Conservation (phyloP, 2,329 filamentous ascomycete species). For the Ceratocystis destructans region DNA sequence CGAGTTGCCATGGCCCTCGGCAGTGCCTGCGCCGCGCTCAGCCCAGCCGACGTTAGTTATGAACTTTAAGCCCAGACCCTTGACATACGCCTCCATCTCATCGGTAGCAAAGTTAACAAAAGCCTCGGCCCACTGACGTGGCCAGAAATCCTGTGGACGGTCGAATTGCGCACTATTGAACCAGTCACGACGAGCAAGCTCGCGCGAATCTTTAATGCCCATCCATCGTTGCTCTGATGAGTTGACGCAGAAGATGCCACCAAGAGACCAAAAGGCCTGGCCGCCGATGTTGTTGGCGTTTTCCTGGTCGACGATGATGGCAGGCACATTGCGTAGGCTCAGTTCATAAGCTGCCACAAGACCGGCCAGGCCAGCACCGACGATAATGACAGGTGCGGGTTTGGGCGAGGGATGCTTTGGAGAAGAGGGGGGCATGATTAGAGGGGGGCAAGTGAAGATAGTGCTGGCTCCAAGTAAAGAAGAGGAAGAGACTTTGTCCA, state of each 20-base stretch:
- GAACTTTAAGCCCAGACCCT: constrained; percentile 39
- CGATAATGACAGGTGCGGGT: constrained; percentile 36
- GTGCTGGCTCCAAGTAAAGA: neutral
- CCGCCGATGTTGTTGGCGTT: constrained; percentile 43
- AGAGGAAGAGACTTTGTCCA: neutral
- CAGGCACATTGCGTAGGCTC: constrained; percentile 35
- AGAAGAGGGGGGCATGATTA: neutral
- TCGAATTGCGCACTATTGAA: constrained; percentile 44
- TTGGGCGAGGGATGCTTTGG: constrained; percentile 11
- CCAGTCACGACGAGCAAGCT: constrained; percentile 47
- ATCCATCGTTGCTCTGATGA: constrained; percentile 42
- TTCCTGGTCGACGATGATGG: constrained; percentile 45
- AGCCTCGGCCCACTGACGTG: constrained; percentile 46
- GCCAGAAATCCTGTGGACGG: constrained; percentile 43
- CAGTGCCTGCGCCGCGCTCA: constrained; percentile 42
- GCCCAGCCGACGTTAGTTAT: constrained; percentile 46
- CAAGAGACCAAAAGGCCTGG: constrained; percentile 51
- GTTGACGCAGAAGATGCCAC: constrained; percentile 47
- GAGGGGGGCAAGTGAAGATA: neutral
- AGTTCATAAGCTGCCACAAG: constrained; percentile 47
- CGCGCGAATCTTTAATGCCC: constrained; percentile 44
- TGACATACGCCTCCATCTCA: constrained; percentile 45
- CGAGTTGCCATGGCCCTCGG: constrained; percentile 47
- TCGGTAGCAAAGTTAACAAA: constrained; percentile 49
- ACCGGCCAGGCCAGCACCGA: constrained; percentile 45